Evolutionary conservation across 768 basidiomycete genomes (phyloP).

Genomic region (Suillus luteus): DNA sequence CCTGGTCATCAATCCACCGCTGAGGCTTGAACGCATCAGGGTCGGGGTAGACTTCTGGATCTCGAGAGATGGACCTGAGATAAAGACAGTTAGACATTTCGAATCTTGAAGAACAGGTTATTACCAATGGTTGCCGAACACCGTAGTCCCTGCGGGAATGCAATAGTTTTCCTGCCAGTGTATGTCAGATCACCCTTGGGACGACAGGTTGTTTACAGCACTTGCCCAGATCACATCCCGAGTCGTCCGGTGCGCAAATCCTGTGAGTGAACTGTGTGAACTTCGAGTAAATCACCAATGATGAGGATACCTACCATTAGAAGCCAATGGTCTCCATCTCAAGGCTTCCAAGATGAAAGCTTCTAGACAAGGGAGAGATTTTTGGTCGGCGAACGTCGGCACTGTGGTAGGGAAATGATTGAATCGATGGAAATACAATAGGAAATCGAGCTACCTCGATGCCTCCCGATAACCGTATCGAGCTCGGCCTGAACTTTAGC

Average conservation of each 20-base stretch:
- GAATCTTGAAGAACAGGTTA: not conserved
- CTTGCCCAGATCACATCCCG: constrained; percentile 8
- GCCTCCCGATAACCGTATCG: constrained; percentile 32
- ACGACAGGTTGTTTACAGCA: not conserved
- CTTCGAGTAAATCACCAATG: not conserved
- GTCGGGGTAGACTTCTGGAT: no score
- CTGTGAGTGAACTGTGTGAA: constrained; percentile 1
- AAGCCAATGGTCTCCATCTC: constrained; percentile 33
- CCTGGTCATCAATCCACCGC: not conserved
- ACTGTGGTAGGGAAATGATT: constrained; percentile 17
- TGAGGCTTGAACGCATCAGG: not conserved
- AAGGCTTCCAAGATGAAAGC: constrained; percentile 25
- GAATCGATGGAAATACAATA: not conserved
- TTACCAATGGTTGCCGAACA: constrained; percentile 25
- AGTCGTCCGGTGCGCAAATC: constrained; percentile 4
- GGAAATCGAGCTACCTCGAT: constrained; percentile 22
- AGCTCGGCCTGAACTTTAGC: constrained; percentile 35
- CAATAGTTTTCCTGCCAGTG: constrained; percentile 25
- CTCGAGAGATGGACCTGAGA: not conserved
- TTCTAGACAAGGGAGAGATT: constrained; percentile 21
- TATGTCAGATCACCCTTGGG: not conserved
- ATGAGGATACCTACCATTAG: constrained; percentile 17
- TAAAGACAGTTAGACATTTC: not conserved
- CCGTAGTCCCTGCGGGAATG: constrained; percentile 25
- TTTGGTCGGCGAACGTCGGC: constrained; percentile 34